Conservation (phyloP, 2,329 filamentous ascomycete genomes). For the Didymella keratinophila region DNA sequence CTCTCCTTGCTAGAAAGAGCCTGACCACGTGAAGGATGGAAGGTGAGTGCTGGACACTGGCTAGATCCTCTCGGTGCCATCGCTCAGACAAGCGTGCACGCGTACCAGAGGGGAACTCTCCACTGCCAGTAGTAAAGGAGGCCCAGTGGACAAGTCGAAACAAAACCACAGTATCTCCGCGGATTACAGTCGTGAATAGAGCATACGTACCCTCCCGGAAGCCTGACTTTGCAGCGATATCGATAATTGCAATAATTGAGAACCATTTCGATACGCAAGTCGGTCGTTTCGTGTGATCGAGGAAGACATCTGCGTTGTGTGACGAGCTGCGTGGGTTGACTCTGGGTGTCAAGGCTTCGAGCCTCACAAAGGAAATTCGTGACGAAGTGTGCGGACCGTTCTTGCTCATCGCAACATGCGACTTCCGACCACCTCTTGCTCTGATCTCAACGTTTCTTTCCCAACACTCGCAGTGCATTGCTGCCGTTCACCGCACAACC, state of each 20-base stretch:
- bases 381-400: constrained; percentile 7
- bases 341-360: not conserved
- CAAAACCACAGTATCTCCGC: not conserved
- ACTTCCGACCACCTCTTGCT: not conserved
- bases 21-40: not conserved
- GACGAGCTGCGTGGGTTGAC: not conserved
- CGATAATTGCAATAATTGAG: not conserved
- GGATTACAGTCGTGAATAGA: not conserved
- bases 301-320: not conserved
- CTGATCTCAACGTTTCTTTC: not conserved
- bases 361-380: constrained; percentile 11
- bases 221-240: not conserved
- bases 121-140: not conserved
- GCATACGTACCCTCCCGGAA: not conserved
- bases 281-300: not conserved
- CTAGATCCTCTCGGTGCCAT: not conserved
- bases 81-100: not conserved
- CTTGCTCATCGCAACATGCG: constrained; percentile 1
- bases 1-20: not conserved
- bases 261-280: not conserved
- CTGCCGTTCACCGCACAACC: not conserved
- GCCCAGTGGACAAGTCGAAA: not conserved
- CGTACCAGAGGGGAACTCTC: not conserved
- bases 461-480: not conserved
- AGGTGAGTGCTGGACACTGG: not conserved